phyloP scores from a whole-genome alignment of 1,139 yeast genomes.

The Sugiyamaella novakii region DNA sequence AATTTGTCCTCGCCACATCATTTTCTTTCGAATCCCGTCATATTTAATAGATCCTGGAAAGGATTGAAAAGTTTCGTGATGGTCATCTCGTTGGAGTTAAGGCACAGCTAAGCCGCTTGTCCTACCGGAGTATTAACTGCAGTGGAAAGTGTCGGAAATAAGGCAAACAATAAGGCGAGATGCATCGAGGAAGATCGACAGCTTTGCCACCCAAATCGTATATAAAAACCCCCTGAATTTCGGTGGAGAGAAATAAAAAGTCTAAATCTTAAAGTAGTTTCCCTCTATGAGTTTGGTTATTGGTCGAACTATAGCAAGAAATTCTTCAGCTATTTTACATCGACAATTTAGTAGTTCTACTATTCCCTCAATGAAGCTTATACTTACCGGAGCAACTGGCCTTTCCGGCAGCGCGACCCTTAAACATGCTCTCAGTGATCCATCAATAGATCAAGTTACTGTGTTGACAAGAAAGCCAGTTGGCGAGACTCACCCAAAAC shows the following conservation, averaged over 20 bases:
- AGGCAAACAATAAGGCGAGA: no score
- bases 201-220: neutral
- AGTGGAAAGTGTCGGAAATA: neutral
- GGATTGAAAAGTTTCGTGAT: no score
- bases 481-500: conserved; percentile 19
- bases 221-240: conserved; percentile 6
- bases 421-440: conserved; percentile 16
- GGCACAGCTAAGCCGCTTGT: neutral
- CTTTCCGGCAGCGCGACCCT: conserved; percentile 15
- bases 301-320: neutral
- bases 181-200: neutral
- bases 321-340: neutral
- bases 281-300: conserved; percentile 4
- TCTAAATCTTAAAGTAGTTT: no score
- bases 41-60: no score
- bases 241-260: no score
- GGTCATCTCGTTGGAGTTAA: neutral
- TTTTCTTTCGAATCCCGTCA: no score
- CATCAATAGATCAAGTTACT: conserved; percentile 17
- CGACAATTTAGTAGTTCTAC: conserved; percentile 1
- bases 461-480: conserved; percentile 17
- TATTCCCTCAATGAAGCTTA: conserved; percentile 15
- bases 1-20: no score
- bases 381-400: conserved; percentile 23
- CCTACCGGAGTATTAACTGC: neutral